Conservation (phyloP, 108 stramenopile genomes). For the Pseudonitzschia pungens region DNA sequence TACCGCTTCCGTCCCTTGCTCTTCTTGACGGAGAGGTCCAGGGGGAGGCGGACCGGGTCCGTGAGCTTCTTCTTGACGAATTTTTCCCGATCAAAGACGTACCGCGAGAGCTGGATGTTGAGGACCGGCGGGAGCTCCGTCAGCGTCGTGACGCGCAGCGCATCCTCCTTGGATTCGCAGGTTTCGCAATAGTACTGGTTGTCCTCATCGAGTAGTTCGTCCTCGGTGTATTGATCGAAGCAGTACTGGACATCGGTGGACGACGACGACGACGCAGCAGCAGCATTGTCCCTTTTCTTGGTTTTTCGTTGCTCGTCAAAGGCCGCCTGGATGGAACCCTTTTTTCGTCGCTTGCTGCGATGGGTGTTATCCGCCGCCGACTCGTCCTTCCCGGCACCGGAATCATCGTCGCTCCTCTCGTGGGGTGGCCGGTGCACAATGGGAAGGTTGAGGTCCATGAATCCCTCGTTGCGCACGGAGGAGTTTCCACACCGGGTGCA, state of each 20-base stretch:
- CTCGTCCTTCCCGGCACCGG: too few relatives aligned
- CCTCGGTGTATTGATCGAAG: conserved; percentile 56
- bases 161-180: conserved; percentile 70
- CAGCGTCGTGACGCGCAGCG: conserved; percentile 46
- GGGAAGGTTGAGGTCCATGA: conserved; percentile 74
- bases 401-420: neutral
- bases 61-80: conserved; percentile 68
- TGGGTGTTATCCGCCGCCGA: neutral
- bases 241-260: conserved; percentile 74
- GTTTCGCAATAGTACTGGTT: conserved; percentile 77
- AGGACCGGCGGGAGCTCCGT: conserved; percentile 71
- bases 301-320: conserved; percentile 10
- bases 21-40: conserved; percentile 18
- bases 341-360: conserved; percentile 10
- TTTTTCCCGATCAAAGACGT: conserved; percentile 71
- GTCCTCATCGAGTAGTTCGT: conserved; percentile 72
- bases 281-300: neutral
- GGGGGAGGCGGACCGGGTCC: conserved; percentile 69
- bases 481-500: conserved; percentile 52
- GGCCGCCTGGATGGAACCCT: conserved; percentile 15
- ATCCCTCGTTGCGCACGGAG: conserved; percentile 58
- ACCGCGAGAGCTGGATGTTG: conserved; percentile 81
- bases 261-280: too few relatives aligned
- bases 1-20: conserved; percentile 28
- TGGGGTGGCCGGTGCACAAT: conserved; percentile 45